Evolutionary conservation across 768 basidiomycete species (phyloP), one percentile per base, ranked within the genome.

Genomic region (Scleroderma citrinum): DNA sequence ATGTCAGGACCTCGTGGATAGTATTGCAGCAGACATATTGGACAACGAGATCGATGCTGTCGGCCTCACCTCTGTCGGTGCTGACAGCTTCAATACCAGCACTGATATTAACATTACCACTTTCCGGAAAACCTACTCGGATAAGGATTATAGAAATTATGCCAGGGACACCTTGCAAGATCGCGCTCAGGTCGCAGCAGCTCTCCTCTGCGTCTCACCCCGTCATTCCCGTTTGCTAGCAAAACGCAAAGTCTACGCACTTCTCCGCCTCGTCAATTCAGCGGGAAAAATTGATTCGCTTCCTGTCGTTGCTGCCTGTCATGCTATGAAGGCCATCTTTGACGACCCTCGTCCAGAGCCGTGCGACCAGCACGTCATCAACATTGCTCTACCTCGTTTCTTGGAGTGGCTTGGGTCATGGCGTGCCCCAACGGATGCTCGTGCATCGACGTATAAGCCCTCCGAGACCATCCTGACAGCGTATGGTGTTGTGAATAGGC

Each of bases 401-500:
- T 47, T 66, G 46, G 30, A 56, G 35, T 61, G 57, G 45, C 57
- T 71, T 35, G 44, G 46, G 51, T 40, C 53, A 10, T 48, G 63
- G 40, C 51, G 47, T 4, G 59, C 48, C 7, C 71, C 71, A 16
- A 44, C 52, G n/a, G 65, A 63, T 3, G 54, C 61, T 23, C 48
- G 49, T 35, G 53, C 62, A n/a, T 59, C 71, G 36, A 61, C 60
- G n/a, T 71, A 73, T 54, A 55, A 50, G 38, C 75, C 76, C 3
- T 68, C 76, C 2, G 44, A 51, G 12, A 47, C 70, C 21, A 65
- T 75, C 21, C 68, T 64, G 43, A 55, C 66, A 11, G 59, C 77
- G 7, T 83, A 78, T 54, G 53, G 54, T 29, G 59, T 78, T 37
- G 53, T 76, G n/a, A 64, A 73, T 42, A 69, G 68, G 46, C 67